Base-by-base conservation (phyloP, 352 stramenopile genomes). In the Pythium pectinolyticum region DNA sequence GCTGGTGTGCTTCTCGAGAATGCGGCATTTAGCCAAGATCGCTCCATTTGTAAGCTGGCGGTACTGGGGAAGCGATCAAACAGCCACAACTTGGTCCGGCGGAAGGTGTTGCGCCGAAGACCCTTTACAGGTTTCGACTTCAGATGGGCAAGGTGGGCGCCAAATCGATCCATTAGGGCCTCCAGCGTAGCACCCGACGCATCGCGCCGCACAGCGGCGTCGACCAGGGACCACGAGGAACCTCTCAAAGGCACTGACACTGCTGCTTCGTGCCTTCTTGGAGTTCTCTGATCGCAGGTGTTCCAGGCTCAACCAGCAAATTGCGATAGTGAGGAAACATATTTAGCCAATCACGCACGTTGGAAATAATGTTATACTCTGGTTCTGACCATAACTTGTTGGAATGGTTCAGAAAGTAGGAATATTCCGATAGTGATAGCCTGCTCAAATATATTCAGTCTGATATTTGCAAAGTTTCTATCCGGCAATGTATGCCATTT, bases 91-190 rank as follows among this genome's bases (percentile, higher is more conserved):
- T 73, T 66, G 6, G 34, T 47, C 24, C 62, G 53, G 3, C 60
- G 52, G 22, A 66, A 68, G 12, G 61, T 64, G 47, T 68, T 47
- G 20, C 32, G 43, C 2, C 2, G 2, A 14, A 73, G 41, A 19
- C 22, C 2, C 22, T 55, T 41, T 2, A 31, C 53, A 27, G 28
- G 27, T 27, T 50, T 57, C 5, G 25, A 48, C 24, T 49, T 47
- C 6, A 20, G 34, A 30, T 69, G 51, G 8, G 61, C 63, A 17
- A 72, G 45, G 51, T 72, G 57, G 8, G 66, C 22, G 30, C 57
- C 68, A 46, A 75, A 75, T 5, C 51, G 39, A 32, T 75, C 68
- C 63, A 72, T 65, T 6, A 74, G 20, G 3, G 56, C 40, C 10
- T 71, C 34, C 1, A 74, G 35, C 1, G 40, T 60, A 17, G 39